Base-by-base conservation (phyloP, 177 flowering plant species). In the Vitis hybrid region DNA sequence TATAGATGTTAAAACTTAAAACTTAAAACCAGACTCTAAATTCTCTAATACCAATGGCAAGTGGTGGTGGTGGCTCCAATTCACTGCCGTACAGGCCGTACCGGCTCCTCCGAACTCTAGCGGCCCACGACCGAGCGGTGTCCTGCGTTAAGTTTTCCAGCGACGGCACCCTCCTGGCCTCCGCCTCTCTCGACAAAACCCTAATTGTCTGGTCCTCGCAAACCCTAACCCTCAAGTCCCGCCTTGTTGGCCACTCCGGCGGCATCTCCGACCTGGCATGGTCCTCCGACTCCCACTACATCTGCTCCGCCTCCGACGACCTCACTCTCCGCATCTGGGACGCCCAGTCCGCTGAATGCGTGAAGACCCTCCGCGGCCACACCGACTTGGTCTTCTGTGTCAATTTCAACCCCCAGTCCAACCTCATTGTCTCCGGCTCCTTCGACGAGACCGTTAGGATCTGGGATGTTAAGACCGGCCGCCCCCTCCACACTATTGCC, bases 301-400 rank as follows among this genome's bases (percentile, higher is more conserved):
- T 93, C 76, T 88, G 93, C 81, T 95, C 99, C 52, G 97, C 98
- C 65, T 95, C 98, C 73, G 98, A 95, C 69, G 98, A 95, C 70
- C 78, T 79, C 16, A 85, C 97, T 13, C 82, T 93, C 74, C 92
- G 94, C 58, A 95, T 95, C 72, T 95, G 98, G 99, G 93, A 86
- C 72, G 91, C 91, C 11, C 86, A 79, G 63, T 63, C 85, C 65
- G 84, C 75, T 55, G 90, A 82, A 19, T 90, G 86, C 84, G 86
- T 95, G 39, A 95, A 93, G 69, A 87, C 86, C 71, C 87, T 95
- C 39, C 81, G 79, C 2, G 98, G 99, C 52, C 99, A 95, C 80
- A 64, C 94, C 45, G 73, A 79, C 63, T 77, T 72, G 70, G 99
- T 95, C 6, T 95, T 91, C 87, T 93, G 92, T 76, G 94, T 94